Evolutionary conservation across 768 basidiomycete genomes (phyloP).

Genomic region (Agaricus bisporus): DNA sequence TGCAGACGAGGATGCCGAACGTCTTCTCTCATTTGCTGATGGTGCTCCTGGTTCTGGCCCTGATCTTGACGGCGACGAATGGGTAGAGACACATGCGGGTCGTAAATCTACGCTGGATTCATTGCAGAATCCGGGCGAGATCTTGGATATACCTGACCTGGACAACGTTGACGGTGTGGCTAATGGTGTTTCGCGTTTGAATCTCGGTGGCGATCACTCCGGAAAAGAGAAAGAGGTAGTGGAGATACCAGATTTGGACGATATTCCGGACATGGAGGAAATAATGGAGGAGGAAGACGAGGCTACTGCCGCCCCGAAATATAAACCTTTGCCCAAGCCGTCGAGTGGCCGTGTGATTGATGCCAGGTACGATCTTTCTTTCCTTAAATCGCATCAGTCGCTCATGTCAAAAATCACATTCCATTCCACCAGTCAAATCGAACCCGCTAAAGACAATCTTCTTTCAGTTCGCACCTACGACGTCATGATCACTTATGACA

Average conservation of each 20-base stretch:
- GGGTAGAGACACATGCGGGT: slow-evolving; percentile 97
- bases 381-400: background rate
- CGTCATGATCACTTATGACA: slow-evolving; percentile 99
- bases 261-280: slow-evolving; percentile 48
- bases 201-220: slow-evolving; percentile 28
- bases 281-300: slow-evolving; percentile 84
- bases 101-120: slow-evolving; percentile 49
- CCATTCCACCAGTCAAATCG: slow-evolving; percentile 40
- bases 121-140: slow-evolving; percentile 63
- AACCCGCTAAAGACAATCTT: slow-evolving; percentile 73
- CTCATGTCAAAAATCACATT: background rate
- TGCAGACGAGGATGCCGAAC: slow-evolving; percentile 94
- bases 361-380: slow-evolving; percentile 36
- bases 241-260: slow-evolving; percentile 97
- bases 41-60: slow-evolving; percentile 43
- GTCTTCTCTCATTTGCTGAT: slow-evolving; percentile 71
- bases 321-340: slow-evolving; percentile 19
- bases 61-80: slow-evolving; percentile 70
- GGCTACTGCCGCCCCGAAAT: slow-evolving; percentile 64
- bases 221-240: slow-evolving; percentile 78
- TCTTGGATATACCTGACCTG: slow-evolving; percentile 73
- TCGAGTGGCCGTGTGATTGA: slow-evolving; percentile 26
- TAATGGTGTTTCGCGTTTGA: slow-evolving; percentile 38
- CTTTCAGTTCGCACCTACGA: slow-evolving; percentile 98
- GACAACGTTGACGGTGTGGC: slow-evolving; percentile 37